These are phyloP conservation scores for Saturnispora quitensis DNA, from an alignment of 805 yeast species.

Conservation along the genomic window DNA sequence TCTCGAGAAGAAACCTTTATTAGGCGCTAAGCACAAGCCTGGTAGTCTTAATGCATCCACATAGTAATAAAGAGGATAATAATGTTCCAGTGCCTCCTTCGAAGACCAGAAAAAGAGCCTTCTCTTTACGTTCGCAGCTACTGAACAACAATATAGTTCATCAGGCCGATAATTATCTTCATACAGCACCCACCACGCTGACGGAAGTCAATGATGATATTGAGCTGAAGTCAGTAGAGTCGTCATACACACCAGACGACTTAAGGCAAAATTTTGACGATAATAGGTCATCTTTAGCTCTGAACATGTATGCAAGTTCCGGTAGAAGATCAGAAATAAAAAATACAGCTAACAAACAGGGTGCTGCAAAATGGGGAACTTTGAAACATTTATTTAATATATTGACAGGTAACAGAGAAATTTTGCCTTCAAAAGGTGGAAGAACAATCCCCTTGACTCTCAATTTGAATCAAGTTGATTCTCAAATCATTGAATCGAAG, in stretches of 20 bases:
- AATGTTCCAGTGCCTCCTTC: conserved; percentile 17
- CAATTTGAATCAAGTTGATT: conserved; percentile 28
- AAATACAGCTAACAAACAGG: conserved; percentile 14
- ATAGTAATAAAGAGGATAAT: background rate
- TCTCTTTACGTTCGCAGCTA: conserved; percentile 57
- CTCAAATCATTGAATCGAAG: conserved; percentile 23
- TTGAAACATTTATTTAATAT: conserved; percentile 1
- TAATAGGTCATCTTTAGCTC: conserved; percentile 6
- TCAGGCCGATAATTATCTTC: conserved; percentile 15
- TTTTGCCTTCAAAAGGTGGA: conserved; percentile 56
- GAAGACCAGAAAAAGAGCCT: conserved; percentile 48
- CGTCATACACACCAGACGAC: conserved; percentile 22
- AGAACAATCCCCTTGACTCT: conserved; percentile 63
- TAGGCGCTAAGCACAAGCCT: background rate
- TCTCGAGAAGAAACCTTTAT: background rate
- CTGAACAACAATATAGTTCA: conserved; percentile 35
- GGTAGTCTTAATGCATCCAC: background rate
- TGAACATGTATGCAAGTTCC: background rate
- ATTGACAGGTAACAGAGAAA: conserved; percentile 37
- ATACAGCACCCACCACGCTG: conserved; percentile 8
- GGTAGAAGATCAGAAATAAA: conserved; percentile 2
- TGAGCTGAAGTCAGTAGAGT: conserved; percentile 27
- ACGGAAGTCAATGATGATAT: conserved; percentile 21
- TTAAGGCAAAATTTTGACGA: conserved; percentile 14
- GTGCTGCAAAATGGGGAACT: background rate